phyloP scores from a whole-genome alignment of 176 grass and related monocot species.

The Thinopyrum elongatum region DNA sequence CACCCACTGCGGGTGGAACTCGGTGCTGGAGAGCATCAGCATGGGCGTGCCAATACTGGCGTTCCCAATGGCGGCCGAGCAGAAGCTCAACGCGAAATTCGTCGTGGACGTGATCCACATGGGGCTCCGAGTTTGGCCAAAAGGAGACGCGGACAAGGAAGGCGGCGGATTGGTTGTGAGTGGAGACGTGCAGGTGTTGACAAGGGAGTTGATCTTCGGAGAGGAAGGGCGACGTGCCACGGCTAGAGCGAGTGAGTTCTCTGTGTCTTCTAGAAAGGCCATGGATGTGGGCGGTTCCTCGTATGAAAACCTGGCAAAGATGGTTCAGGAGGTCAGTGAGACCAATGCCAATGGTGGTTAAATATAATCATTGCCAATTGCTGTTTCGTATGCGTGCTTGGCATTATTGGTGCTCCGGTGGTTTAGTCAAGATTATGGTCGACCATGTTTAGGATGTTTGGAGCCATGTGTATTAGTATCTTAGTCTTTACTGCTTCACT shows the following conservation, averaged over 20 bases:
- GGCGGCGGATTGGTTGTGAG: background rate
- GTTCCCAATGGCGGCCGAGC: slow-evolving; percentile 46
- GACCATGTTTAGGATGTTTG: no score
- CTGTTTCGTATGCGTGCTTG: background rate
- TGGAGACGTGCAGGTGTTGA: slow-evolving; percentile 21
- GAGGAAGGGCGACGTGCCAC: slow-evolving; percentile 24
- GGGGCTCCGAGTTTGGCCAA: slow-evolving; percentile 33
- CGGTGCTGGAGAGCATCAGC: slow-evolving; percentile 40
- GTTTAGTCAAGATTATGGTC: no score
- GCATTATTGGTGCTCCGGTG: background rate
- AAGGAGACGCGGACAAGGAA: background rate
- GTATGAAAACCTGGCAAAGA: slow-evolving; percentile 18
- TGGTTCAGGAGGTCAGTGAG: slow-evolving; percentile 26
- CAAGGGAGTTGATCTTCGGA: slow-evolving; percentile 28
- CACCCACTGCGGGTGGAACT: slow-evolving; percentile 65
- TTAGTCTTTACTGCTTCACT: no score
- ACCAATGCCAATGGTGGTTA: background rate
- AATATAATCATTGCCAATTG: background rate
- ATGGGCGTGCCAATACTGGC: slow-evolving; percentile 43
- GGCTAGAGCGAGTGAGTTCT: background rate
- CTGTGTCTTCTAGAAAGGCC: background rate
- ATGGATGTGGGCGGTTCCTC: slow-evolving; percentile 45
- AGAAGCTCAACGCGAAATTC: slow-evolving; percentile 53
- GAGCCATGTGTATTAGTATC: no score
- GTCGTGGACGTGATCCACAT: slow-evolving; percentile 35